phyloP scores from a whole-genome alignment of 352 stramenopile genomes.

The Plasmopara halstedii region DNA sequence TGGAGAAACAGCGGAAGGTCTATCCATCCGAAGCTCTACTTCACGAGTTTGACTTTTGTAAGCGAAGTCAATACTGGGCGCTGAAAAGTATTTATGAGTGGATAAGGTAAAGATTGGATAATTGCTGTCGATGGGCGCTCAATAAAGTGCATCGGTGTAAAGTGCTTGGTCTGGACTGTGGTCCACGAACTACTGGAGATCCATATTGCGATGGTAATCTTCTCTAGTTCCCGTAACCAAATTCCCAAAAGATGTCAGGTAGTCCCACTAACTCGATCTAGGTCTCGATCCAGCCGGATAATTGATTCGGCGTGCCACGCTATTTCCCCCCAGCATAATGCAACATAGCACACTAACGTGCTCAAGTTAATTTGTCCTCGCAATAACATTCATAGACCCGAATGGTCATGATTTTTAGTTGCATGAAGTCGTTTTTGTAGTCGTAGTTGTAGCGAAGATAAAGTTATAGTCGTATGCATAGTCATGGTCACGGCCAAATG shows the following conservation, averaged over 20 bases:
- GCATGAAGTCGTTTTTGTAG: neutral
- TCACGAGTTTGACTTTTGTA: neutral
- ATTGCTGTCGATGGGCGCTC: neutral
- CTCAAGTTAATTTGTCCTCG: neutral
- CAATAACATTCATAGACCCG: too few species aligned
- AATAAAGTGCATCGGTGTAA: neutral
- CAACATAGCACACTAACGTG: too few species aligned
- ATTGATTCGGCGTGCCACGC: too few species aligned
- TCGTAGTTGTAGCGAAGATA: neutral
- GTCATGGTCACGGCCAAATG: neutral
- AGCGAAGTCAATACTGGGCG: neutral
- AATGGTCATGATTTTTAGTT: neutral
- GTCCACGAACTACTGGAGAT: neutral
- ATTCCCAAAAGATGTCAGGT: neutral
- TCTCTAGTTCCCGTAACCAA: neutral
- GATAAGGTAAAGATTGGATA: neutral
- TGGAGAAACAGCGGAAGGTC: neutral
- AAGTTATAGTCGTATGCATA: too few species aligned
- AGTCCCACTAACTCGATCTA: too few species aligned
- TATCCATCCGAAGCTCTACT: too few species aligned
- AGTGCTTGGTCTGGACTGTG: neutral
- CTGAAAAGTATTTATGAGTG: neutral
- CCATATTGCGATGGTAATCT: too few species aligned
- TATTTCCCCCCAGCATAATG: too few species aligned
- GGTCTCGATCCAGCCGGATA: too few species aligned